Base-by-base conservation (phyloP, 179 eudicot species). In the Carnegiea gigantea region DNA sequence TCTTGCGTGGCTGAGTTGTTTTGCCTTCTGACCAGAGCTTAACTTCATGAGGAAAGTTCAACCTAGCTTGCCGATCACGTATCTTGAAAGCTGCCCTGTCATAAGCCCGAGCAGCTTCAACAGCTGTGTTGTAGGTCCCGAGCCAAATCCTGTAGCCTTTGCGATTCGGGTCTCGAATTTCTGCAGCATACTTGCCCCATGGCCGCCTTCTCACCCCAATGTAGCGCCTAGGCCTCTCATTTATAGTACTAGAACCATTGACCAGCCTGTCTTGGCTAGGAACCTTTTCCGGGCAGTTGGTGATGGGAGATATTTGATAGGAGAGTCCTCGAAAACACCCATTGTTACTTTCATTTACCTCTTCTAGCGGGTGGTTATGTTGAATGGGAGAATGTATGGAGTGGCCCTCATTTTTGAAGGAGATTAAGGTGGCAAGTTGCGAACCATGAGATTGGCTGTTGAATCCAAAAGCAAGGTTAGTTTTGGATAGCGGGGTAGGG, bases 41-140 rank as follows among this genome's bases (percentile, higher is more conserved):
- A 48, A 81, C 76, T 76, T 81, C 84, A 33, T 76, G 80, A 48
- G 84, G 84, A 57, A 81, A 81, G 80, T 81, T 81, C 40, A 81
- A 48, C 38, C 80, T 76, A 53, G 84, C 84, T 70, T 53, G 77
- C 26, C 26, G 15, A 14, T 80, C 84, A 28, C 80, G 76, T 15
- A 81, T 33, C 59, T 81, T 21, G n/a, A 76, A 81, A 51, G 84
- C 84, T 17, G 84, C 80, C 54, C 76, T 68, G 38, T 81, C 84
- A 51, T 81, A 81, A 53, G 84, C 84, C 30, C 80, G 75, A 44
- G 84, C 84, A 68, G 84, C 84, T 49, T 77, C 84, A 9, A 68
- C 44, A 18, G 70, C 75, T 6, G 57, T 77, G 73, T 76, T 26
- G 44, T 81, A 81, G 5, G 84, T 81, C 17, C 84, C 84, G 13